Conservation (phyloP, 169 alveolate genomes). For the Plasmodium blacklocki region DNA sequence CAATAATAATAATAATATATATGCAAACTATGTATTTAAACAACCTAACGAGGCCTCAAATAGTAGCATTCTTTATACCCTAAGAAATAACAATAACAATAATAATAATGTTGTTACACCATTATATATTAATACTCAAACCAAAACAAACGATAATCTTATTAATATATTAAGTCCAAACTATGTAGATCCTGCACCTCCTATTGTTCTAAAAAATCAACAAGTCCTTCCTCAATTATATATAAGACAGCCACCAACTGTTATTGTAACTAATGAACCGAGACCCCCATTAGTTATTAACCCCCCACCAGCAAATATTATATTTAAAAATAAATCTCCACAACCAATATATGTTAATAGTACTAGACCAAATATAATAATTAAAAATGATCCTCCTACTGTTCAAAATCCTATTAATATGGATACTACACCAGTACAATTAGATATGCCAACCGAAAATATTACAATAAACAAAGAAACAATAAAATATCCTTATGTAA, state of each 20-base stretch:
- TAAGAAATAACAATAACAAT: background rate
- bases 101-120: background rate
- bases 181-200: constrained; percentile 59
- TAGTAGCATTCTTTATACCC: constrained; percentile 5
- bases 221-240: constrained; percentile 84
- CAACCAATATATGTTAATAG: constrained; percentile 86
- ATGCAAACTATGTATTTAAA: background rate
- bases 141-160: constrained; percentile 1
- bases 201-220: constrained; percentile 82
- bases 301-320: constrained; percentile 88
- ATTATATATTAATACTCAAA: constrained; percentile 36
- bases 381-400: constrained; percentile 79
- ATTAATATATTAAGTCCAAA: constrained; percentile 41
- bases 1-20: constrained; percentile 2
- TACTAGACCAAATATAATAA: constrained; percentile 85
- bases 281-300: constrained; percentile 87
- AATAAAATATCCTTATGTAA: constrained; percentile 36
- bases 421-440: constrained; percentile 77
- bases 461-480: constrained; percentile 51
- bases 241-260: constrained; percentile 86
- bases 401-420: constrained; percentile 71
- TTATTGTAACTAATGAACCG: constrained; percentile 83
- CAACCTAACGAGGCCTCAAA: constrained; percentile 10
- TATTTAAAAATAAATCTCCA: constrained; percentile 86
- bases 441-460: constrained; percentile 60